These are phyloP conservation scores for Myriangium duriaei DNA, from an alignment of 2,329 filamentous ascomycete genomes.

Conservation along the genomic window DNA sequence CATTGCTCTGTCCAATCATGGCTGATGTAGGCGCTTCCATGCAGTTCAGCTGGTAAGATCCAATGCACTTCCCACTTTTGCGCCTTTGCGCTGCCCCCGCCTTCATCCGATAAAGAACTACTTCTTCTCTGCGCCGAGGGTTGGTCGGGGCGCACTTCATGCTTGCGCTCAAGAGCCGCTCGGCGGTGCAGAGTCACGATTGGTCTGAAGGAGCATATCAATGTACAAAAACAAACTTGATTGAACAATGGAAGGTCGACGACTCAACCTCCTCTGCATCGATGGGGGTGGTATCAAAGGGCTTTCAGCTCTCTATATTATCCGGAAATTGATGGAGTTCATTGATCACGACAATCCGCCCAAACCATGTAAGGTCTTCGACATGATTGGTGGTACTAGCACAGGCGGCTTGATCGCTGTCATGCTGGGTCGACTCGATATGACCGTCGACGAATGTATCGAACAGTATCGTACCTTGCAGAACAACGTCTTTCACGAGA, in stretches of 20 bases:
- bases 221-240: no score
- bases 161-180: no score
- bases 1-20: no score
- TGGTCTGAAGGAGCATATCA: constrained; percentile 40
- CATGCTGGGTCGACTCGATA: constrained; percentile 16
- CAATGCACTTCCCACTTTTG: no score
- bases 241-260: not conserved
- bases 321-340: constrained; percentile 24
- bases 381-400: constrained; percentile 30
- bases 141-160: no score
- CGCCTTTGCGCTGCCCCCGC: no score
- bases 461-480: constrained; percentile 8
- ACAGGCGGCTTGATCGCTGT: constrained; percentile 24
- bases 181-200: no score
- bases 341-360: constrained; percentile 19
- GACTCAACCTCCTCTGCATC: constrained; percentile 13
- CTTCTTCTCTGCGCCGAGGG: no score
- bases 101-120: no score
- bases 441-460: constrained; percentile 14
- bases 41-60: no score
- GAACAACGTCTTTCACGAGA: constrained; percentile 9
- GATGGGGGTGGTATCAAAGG: constrained; percentile 32
- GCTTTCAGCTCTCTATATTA: constrained; percentile 26
- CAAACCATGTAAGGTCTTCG: constrained; percentile 27
- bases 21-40: no score